Percentiles rank a stretch among this genome's conserved stretches.
These are phyloP conservation scores for Xylariaceae sp. DNA, from an alignment of 2,329 filamentous ascomycete genomes.

Conservation along the genomic window DNA sequence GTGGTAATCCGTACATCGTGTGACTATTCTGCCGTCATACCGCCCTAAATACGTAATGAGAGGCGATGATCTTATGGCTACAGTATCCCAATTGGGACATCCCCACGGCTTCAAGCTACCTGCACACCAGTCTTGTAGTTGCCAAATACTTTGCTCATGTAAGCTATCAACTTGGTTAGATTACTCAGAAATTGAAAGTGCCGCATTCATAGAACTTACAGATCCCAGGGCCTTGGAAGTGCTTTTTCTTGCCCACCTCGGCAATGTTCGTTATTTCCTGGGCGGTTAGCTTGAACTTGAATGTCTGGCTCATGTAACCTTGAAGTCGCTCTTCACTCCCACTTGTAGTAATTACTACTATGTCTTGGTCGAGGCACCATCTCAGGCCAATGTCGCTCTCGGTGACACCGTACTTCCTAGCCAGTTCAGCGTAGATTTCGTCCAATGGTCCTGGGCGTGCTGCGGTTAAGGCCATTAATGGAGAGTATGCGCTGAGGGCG, in stretches of 20 bases:
- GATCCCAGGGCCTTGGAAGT: too few relatives aligned
- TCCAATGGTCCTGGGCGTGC: constrained; percentile 58
- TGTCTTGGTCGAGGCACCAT: constrained; percentile 63
- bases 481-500: constrained; percentile 56
- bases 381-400: constrained; percentile 59
- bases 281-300: constrained; percentile 60
- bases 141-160: too few relatives aligned
- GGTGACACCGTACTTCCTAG: constrained; percentile 61
- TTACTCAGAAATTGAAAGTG: too few relatives aligned
- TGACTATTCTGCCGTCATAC: too few relatives aligned
- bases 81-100: too few relatives aligned
- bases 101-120: too few relatives aligned
- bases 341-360: constrained; percentile 63
- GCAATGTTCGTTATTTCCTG: constrained; percentile 61
- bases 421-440: constrained; percentile 51
- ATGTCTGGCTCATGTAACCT: constrained; percentile 53
- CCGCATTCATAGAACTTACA: too few relatives aligned
- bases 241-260: constrained; percentile 59
- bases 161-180: too few relatives aligned
- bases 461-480: constrained; percentile 50
- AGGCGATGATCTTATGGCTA: too few relatives aligned
- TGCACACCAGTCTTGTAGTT: too few relatives aligned
- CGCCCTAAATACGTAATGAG: too few relatives aligned
- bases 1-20: too few relatives aligned
- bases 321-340: constrained; percentile 59